Base-by-base conservation (phyloP, 495 filamentous ascomycete genomes). In the Xylaria longipes region DNA sequence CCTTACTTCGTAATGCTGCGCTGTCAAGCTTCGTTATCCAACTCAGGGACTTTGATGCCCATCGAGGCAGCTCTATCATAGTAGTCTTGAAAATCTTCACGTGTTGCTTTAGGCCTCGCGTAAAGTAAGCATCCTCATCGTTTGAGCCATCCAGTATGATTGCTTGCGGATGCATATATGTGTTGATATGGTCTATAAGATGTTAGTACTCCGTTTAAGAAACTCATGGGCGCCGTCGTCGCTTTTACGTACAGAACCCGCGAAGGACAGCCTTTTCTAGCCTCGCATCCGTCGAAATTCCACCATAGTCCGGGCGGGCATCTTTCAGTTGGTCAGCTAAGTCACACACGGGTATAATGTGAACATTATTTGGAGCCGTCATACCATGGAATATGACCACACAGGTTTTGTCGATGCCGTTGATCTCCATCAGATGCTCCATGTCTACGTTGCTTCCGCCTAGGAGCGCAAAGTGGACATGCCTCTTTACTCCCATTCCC, bases 1-100 rank as follows among this genome's bases (percentile, higher is more conserved):
- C 45, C 82, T 80, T 86, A 93, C 91, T 85, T 78, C 80, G 84
- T 67, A 97, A 82, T 39, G 93, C 90, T 62, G 86, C 84, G 70
- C 90, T 90, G 74, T 95, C 92, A 45, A 97, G 81, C 65, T 88
- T 85, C 4, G 93, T 88, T 25, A 96, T 85, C 94, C 94, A 97
- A 78, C 88, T 85, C 37, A 97, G 79, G 58, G 86, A 86, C 54
- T 89, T 87, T 5, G 84, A 82, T 6, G 84, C 82, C 65, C 85
- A 83, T 54, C 81, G 77, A 6, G 94, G 91, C n/a, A 97, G 78
- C 71, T 90, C 89, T 35, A 97, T 90, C 37, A 94, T 65, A 27
- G 90, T 77, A 12, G 83, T 82, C 11, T 78, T 79, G 52, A 80
- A 77, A 4, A 79, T 79, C 20, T 78, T 76, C 0, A 83, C 77